Percentiles rank a stretch among this genome's conserved stretches.
These are phyloP conservation scores for Fusarium anthophilum DNA, from an alignment of 2,329 filamentous ascomycete genomes.

Conservation along the genomic window DNA sequence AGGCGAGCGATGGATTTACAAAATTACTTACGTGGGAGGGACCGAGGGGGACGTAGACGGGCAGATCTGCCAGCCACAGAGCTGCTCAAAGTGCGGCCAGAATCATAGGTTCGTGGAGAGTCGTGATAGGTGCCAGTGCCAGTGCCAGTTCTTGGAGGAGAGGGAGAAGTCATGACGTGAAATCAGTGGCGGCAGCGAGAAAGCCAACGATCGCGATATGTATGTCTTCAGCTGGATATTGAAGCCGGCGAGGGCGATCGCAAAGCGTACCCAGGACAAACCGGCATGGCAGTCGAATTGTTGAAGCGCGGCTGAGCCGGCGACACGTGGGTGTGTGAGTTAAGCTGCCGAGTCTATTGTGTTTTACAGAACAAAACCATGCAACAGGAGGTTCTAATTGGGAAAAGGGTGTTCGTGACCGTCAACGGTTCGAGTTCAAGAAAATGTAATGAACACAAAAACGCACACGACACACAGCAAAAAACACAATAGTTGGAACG, in stretches of 20 bases:
- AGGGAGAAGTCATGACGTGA: conserved; percentile 42
- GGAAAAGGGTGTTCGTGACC: not conserved
- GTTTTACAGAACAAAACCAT: not conserved
- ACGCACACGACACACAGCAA: not conserved
- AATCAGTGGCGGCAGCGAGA: not conserved
- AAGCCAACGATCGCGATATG: conserved; percentile 11
- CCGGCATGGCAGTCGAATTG: conserved; percentile 38
- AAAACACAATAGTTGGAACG: not conserved
- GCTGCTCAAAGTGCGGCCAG: conserved; percentile 34
- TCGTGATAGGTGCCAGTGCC: conserved; percentile 30
- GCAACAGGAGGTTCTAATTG: not conserved
- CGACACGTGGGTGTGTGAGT: conserved; percentile 18
- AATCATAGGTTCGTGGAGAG: conserved; percentile 35
- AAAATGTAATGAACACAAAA: not conserved
- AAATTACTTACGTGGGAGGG: conserved; percentile 39
- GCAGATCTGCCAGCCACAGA: conserved; percentile 24
- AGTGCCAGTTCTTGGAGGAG: conserved; percentile 39
- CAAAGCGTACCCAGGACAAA: conserved; percentile 31
- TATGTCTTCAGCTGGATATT: conserved; percentile 31
- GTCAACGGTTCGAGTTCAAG: not conserved
- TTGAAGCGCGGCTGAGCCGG: conserved; percentile 31
- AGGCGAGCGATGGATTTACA: not conserved
- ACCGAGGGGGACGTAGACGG: conserved; percentile 40
- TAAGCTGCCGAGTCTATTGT: not conserved
- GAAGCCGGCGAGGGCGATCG: conserved; percentile 37